Evolutionary conservation across 805 yeast genomes (phyloP).

Genomic region (Candida caryicola): DNA sequence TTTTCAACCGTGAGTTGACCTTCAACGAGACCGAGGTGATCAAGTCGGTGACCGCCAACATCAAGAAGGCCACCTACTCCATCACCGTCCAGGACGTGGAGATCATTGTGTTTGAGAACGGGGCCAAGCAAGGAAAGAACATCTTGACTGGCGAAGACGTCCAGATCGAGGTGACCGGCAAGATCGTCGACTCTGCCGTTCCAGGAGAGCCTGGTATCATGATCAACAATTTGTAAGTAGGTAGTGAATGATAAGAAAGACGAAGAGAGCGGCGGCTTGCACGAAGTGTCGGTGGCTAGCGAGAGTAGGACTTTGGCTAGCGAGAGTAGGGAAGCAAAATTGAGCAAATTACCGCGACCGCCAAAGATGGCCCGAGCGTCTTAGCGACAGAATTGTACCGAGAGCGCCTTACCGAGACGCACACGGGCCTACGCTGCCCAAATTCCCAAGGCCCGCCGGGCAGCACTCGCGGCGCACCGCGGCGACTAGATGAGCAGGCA

Average conservation of each 20-base stretch:
- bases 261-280: too few relatives aligned
- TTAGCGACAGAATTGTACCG: too few relatives aligned
- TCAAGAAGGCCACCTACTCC: constrained; percentile 64
- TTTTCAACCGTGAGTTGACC: constrained; percentile 84
- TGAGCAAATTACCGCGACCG: too few relatives aligned
- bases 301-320: too few relatives aligned
- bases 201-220: constrained; percentile 93
- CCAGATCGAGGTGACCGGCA: constrained; percentile 60
- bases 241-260: background rate
- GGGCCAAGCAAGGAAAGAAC: constrained; percentile 60
- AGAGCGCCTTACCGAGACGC: too few relatives aligned
- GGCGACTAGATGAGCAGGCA: too few relatives aligned
- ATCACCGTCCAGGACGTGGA: constrained; percentile 52
- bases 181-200: constrained; percentile 75
- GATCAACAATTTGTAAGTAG: constrained; percentile 53
- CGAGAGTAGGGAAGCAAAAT: too few relatives aligned
- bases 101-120: constrained; percentile 62
- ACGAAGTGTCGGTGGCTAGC: too few relatives aligned
- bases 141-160: constrained; percentile 67
- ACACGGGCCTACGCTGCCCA: too few relatives aligned
- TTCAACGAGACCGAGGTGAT: constrained; percentile 75
- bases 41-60: constrained; percentile 50
- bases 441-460: too few relatives aligned
- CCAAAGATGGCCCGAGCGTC: too few relatives aligned
- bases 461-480: too few relatives aligned